Conservation (phyloP, 225 moss, liverwort and hornwort genomes). For the Bryum argenteum region DNA sequence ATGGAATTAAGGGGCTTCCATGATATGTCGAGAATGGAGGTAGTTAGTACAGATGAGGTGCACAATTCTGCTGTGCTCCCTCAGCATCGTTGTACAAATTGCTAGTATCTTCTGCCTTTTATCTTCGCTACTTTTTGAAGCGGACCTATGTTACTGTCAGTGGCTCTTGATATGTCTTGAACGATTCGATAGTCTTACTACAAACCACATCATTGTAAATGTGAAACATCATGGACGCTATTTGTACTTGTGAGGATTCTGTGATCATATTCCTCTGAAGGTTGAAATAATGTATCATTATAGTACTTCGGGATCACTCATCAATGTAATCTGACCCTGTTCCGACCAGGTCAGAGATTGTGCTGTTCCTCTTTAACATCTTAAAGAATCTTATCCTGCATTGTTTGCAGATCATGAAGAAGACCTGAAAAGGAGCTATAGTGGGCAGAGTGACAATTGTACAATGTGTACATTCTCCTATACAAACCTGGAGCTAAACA, state of each 20-base stretch:
- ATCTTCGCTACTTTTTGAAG: slow-evolving; percentile 7
- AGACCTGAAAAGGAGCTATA: slow-evolving; percentile 14
- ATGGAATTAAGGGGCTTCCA: slow-evolving; percentile 38
- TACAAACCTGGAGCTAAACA: slow-evolving; percentile 16
- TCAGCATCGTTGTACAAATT: slow-evolving; percentile 5
- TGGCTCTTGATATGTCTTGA: slow-evolving; percentile 21
- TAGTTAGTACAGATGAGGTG: slow-evolving; percentile 24
- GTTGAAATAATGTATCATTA: background rate
- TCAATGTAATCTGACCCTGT: background rate
- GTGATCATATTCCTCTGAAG: slow-evolving; percentile 6
- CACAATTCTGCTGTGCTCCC: slow-evolving; percentile 21
- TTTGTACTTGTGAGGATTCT: background rate
- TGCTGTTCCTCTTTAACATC: background rate
- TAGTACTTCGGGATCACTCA: background rate
- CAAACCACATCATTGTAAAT: background rate
- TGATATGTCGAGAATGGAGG: slow-evolving; percentile 34
- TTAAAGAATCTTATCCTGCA: background rate
- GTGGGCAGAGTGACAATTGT: slow-evolving; percentile 23
- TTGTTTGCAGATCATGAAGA: slow-evolving; percentile 35
- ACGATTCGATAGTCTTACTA: slow-evolving; percentile 5
- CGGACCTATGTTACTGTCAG: background rate
- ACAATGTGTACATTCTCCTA: slow-evolving; percentile 22
- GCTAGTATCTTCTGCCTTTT: slow-evolving; percentile 16
- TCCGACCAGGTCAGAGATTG: background rate
- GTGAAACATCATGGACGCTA: background rate